Evolutionary conservation across 2,329 filamentous ascomycete genomes (phyloP), one percentile per base, ranked within the genome.

Genomic region (Pseudomassariella vexata): DNA sequence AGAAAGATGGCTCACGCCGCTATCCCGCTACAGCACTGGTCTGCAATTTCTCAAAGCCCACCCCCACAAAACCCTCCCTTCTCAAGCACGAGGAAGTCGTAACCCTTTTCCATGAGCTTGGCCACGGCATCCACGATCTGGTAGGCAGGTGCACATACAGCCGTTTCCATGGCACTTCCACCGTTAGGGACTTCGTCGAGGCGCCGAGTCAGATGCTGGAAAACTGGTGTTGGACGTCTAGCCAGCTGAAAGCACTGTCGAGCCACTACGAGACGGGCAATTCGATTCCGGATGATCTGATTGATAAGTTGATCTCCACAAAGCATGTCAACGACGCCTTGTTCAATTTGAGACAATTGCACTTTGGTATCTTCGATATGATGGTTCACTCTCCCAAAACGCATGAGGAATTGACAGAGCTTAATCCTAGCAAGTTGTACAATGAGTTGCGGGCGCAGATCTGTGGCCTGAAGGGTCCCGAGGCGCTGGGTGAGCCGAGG

Each of bases 331-430:
- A 90, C 54, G 84, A 79, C 38, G 83, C 83, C 0, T 70, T 87
- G 5, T 84, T 83, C 60, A 89, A 87, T 51, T 68, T 90, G 18
- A 71, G 81, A 24, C 85, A 90, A 57, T 65, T 92, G 24, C 78
- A 87, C 56, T 87, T 88, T 50, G 85, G 84, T 23, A 82, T 85
- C 38, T 90, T 85, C 46, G 85, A 92, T 55, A 90, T 92, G 85
- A 76, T 77, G 0, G 71, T 90, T 3, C 85, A 92, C 59, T 75
- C 78, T 18, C 79, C 82, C 6, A 65, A 68, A 42, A 73, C 70
- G n/a, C 82, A 86, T 42, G 75, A 73, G 9, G 81, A 77, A n/a
- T 62, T 82, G 11, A 70, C 85, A 62, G 60, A 67, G 15, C 57
- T 89, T 39, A 71, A 87, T 35, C 66, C 80, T 19, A 76, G 76